phyloP scores from a whole-genome alignment of 257 asterid species.

The Salvia splendens region DNA sequence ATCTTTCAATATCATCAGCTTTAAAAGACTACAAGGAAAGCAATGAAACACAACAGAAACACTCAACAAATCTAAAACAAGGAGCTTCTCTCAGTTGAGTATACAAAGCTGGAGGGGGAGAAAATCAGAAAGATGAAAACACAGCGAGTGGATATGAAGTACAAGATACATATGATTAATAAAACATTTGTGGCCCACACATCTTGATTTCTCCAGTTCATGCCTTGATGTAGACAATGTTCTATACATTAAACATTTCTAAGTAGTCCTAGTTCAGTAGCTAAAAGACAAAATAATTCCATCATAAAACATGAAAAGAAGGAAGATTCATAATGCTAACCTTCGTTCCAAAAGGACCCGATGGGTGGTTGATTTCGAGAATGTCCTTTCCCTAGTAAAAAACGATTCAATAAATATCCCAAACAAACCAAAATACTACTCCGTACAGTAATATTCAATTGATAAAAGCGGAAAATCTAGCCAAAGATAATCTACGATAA shows the following conservation, averaged over 20 bases:
- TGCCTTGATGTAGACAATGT: background rate
- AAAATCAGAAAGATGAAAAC: background rate
- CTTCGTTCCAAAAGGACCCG: slow-evolving; percentile 34
- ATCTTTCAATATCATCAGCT: background rate
- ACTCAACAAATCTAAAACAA: background rate
- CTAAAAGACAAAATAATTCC: background rate
- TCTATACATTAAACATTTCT: background rate
- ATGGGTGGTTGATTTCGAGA: slow-evolving; percentile 62
- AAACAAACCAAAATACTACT: background rate
- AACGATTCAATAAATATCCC: background rate
- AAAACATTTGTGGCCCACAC: background rate
- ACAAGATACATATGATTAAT: background rate
- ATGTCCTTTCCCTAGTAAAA: slow-evolving; percentile 61
- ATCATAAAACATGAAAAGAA: slow-evolving; percentile 5
- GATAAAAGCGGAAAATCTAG: slow-evolving; percentile 6
- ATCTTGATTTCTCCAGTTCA: background rate
- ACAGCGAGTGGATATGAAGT: background rate
- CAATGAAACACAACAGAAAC: slow-evolving; percentile 12
- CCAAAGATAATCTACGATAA: background rate
- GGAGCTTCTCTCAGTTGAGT: slow-evolving; percentile 10
- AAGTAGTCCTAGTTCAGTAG: slow-evolving; percentile 12
- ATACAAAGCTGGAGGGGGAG: background rate
- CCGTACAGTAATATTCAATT: background rate
- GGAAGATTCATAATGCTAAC: slow-evolving; percentile 39
- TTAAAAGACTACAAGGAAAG: slow-evolving; percentile 1